phyloP scores from a whole-genome alignment of 805 yeast species.

The Wickerhamia fluorescens region DNA sequence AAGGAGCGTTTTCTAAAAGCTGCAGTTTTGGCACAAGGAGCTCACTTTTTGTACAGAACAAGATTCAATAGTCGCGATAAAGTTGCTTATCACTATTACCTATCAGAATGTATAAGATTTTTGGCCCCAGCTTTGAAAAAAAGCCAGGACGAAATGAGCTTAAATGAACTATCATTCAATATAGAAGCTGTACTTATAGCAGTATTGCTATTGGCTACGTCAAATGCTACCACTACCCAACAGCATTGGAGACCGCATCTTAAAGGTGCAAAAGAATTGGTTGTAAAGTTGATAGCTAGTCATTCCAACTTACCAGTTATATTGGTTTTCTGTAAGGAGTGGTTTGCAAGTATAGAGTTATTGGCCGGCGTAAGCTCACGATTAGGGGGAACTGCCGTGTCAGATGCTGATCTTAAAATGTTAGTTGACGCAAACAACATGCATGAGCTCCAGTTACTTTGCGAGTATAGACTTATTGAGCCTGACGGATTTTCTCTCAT shows the following conservation, averaged over 20 bases:
- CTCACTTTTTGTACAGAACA: constrained; percentile 42
- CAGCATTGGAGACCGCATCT: constrained; percentile 60
- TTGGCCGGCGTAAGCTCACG: constrained; percentile 50
- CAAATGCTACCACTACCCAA: constrained; percentile 45
- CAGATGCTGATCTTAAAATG: constrained; percentile 36
- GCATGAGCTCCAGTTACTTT: constrained; percentile 26
- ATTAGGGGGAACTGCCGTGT: constrained; percentile 49
- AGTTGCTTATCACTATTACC: constrained; percentile 54
- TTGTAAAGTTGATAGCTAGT: constrained; percentile 6
- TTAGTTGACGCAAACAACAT: constrained; percentile 19
- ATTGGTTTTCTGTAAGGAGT: constrained; percentile 44
- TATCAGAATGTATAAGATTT: constrained; percentile 52
- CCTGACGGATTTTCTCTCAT: constrained; percentile 41
- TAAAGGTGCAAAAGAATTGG: constrained; percentile 49
- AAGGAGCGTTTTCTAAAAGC: constrained; percentile 55
- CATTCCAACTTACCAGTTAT: constrained; percentile 25
- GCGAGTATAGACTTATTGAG: constrained; percentile 32
- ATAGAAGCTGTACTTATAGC: constrained; percentile 62
- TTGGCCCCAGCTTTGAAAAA: constrained; percentile 37
- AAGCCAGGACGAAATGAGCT: constrained; percentile 10
- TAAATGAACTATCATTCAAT: constrained; percentile 26
- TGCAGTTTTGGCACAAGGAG: constrained; percentile 66
- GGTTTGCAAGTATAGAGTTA: constrained; percentile 50
- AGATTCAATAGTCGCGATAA: constrained; percentile 45
- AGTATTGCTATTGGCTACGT: constrained; percentile 54